phyloP scores from a whole-genome alignment of 169 alveolate species.

The Amoebophrya sp. region DNA sequence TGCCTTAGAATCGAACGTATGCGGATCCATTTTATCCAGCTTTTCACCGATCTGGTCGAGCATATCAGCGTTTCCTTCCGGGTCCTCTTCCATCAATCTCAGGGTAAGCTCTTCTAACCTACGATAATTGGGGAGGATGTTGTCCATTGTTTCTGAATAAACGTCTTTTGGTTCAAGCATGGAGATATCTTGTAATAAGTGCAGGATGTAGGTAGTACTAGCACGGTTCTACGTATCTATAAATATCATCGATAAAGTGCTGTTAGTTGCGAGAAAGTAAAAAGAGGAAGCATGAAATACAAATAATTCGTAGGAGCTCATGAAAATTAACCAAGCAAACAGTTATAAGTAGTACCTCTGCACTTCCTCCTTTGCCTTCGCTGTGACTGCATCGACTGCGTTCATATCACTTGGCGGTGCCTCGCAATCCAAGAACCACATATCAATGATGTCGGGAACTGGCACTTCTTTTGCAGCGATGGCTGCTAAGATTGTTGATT shows the following conservation, averaged over 20 bases:
- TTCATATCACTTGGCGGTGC: background rate
- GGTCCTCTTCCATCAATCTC: conserved; percentile 44
- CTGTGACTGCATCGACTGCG: background rate
- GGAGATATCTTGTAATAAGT: no score
- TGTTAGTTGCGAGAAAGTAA: no score
- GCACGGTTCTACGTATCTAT: no score
- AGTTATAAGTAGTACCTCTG: background rate
- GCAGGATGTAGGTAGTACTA: no score
- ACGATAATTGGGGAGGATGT: no score
- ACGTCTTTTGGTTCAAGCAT: no score
- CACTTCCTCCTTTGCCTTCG: background rate
- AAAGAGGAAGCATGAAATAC: no score
- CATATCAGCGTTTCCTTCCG: conserved; percentile 46
- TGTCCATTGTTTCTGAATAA: no score
- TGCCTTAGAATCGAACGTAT: conserved; percentile 42
- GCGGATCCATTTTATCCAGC: conserved; percentile 50
- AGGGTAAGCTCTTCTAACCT: conserved; percentile 38
- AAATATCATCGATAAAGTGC: no score
- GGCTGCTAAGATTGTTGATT: conserved; percentile 86
- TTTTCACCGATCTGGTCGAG: conserved; percentile 45
- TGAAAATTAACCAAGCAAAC: no score
- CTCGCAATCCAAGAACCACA: conserved; percentile 16
- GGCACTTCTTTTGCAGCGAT: conserved; percentile 69
- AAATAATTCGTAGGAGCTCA: no score
- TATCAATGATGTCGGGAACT: conserved; percentile 43